Evolutionary conservation across 2,329 filamentous ascomycete species (phyloP), one percentile per base, ranked within the genome.

Genomic region (Sphaceloma murrayae): DNA sequence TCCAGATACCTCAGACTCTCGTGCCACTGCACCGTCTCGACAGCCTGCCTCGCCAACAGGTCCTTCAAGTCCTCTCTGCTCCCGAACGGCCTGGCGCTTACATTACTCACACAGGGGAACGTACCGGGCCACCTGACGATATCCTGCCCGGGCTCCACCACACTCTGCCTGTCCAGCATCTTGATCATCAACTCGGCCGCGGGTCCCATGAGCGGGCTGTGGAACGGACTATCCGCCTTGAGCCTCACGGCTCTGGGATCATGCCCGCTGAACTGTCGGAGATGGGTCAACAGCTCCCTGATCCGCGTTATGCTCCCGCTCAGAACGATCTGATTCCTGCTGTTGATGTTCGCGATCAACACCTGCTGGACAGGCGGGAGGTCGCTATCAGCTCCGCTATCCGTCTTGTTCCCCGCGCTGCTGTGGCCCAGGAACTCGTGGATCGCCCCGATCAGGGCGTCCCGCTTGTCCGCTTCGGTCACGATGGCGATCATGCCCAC

Each of bases 21-120:
- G 80, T 88, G 94, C 89, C 89, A 96, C 48, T 77, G 73, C 31
- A 96, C 86, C 21, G 88, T 95, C 66, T 94, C 86, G n/a, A 91
- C 78, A 49, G 83, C 88, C 57, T 87, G 82, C 38, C 85, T 68
- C 1, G 87, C 80, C 39, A 94, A 67, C 34, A 93, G 65, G 50
- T 93, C 80, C 58, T 85, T 85, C 22, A 95, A 67, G 51, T 93
- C 77, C 30, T 77, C 77, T 53, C 77, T 78, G 51, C 75, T 84
- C 51, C 68, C 61, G 53, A 94, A 94, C 1, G 87, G 87, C 44
- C 78, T 66, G 3, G 82, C 88, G 5, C 80, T 82, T 32, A 95
- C 82, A 60, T 96, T 96, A 56, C 84, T 88, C 43, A 96, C 70
- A 55, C 86, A 89, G 4, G 83, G 81, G 53, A 93, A 72, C 27